These are phyloP conservation scores for Peniophora sp. DNA, from an alignment of 1,284 basidiomycete species.

Conservation along the genomic window DNA sequence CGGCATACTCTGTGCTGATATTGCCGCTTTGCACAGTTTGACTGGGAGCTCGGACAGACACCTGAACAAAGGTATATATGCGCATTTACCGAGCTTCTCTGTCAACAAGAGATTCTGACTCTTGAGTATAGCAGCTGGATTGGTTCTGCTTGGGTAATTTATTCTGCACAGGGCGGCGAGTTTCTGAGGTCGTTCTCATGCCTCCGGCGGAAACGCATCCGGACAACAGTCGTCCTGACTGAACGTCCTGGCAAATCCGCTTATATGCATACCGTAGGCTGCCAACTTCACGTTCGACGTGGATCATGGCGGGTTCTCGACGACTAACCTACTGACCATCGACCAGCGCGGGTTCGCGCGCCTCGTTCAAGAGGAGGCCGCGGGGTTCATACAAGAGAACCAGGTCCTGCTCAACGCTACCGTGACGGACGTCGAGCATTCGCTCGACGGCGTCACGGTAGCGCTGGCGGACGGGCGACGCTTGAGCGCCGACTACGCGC, in stretches of 20 bases:
- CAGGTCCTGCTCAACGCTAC: conserved; percentile 46
- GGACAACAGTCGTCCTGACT: conserved; percentile 2
- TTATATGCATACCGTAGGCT: conserved; percentile 25
- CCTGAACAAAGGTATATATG: conserved; percentile 46
- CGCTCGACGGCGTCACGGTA: conserved; percentile 35
- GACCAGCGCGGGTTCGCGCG: conserved; percentile 58
- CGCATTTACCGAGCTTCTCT: too few relatives aligned
- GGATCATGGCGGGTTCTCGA: conserved; percentile 51
- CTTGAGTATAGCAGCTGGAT: conserved; percentile 26
- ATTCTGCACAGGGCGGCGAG: conserved; percentile 1
- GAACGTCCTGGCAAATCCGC: not conserved
- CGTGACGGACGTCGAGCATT: conserved; percentile 43
- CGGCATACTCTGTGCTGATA: not conserved
- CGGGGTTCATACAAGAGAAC: conserved; percentile 35
- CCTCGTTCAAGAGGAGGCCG: conserved; percentile 47
- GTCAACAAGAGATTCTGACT: too few relatives aligned
- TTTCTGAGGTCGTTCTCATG: not conserved
- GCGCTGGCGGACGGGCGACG: conserved; percentile 34
- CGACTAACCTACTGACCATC: conserved; percentile 43
- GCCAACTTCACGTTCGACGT: conserved; percentile 60
- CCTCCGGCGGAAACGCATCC: conserved; percentile 1
- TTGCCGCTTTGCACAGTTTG: conserved; percentile 27
- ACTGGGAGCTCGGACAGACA: conserved; percentile 47
- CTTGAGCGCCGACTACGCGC: conserved; percentile 22
- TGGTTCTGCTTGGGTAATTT: conserved; percentile 48